phyloP scores from a whole-genome alignment of 768 basidiomycete genomes.

The Podaxis mareebaensis region DNA sequence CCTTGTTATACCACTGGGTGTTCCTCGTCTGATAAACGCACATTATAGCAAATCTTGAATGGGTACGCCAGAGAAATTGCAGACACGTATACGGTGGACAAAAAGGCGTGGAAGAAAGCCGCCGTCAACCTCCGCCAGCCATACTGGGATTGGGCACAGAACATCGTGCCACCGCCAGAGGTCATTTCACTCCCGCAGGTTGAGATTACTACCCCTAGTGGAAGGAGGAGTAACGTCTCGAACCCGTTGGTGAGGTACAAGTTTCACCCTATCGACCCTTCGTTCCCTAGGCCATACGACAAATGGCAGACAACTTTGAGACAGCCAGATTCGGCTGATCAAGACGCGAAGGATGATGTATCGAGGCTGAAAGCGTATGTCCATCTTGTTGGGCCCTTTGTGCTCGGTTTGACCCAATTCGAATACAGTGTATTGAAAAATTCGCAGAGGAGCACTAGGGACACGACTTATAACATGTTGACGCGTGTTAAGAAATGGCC shows the following conservation, averaged over 20 bases:
- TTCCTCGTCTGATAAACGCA: not conserved
- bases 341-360: constrained; percentile 34
- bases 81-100: constrained; percentile 33
- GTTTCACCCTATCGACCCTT: constrained; percentile 31
- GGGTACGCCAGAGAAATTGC: constrained; percentile 42
- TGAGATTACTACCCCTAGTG: constrained; percentile 29
- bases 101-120: constrained; percentile 29
- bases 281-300: constrained; percentile 31
- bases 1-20: not conserved
- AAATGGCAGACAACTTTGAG: constrained; percentile 36
- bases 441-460: constrained; percentile 24
- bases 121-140: constrained; percentile 39
- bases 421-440: constrained; percentile 20
- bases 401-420: not conserved
- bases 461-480: constrained; percentile 32
- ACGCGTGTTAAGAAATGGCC: constrained; percentile 34
- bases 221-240: constrained; percentile 23
- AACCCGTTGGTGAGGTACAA: constrained; percentile 36
- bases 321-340: constrained; percentile 26
- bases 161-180: constrained; percentile 37
- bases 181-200: constrained; percentile 30
- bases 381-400: not conserved
- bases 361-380: constrained; percentile 27
- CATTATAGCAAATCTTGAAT: constrained; percentile 46
- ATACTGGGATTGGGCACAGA: constrained; percentile 55